Percentiles rank a stretch among this genome's conserved stretches.
These are phyloP conservation scores for Gossypium ekmanianum DNA, from an alignment of 345 rosid genomes.

Conservation along the genomic window DNA sequence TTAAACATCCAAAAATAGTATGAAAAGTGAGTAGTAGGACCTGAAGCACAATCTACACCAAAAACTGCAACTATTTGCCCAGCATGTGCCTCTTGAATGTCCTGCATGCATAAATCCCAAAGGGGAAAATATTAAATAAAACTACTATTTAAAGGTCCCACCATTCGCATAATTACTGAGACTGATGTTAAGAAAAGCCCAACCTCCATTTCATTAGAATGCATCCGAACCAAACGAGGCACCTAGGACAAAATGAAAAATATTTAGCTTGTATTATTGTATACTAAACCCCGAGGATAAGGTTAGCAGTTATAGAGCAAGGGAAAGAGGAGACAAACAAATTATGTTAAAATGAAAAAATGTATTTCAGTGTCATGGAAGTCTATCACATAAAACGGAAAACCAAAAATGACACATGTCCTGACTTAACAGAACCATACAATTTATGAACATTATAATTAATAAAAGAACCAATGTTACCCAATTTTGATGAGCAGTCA, in stretches of 20 bases:
- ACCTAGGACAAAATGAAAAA: constrained; percentile 45
- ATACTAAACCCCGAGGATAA: neutral
- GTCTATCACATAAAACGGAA: neutral
- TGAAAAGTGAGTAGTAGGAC: constrained; percentile 28
- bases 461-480: neutral
- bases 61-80: constrained; percentile 99
- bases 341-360: neutral
- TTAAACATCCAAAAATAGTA: neutral
- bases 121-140: neutral
- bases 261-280: constrained; percentile 1
- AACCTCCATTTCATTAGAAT: constrained; percentile 97
- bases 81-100: constrained; percentile 97
- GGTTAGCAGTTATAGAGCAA: neutral
- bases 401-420: neutral
- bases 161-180: neutral
- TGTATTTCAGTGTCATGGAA: neutral
- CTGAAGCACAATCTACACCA: constrained; percentile 99
- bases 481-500: neutral
- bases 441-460: neutral
- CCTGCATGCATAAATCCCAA: constrained; percentile 40
- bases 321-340: neutral
- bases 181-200: constrained; percentile 18
- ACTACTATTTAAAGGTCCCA: neutral
- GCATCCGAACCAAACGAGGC: constrained; percentile 95
- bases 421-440: neutral